Percentiles rank a stretch among this genome's conserved stretches.
phyloP scores from a whole-genome alignment of 345 rosid genomes.

The Chamaenerion angustifolium region DNA sequence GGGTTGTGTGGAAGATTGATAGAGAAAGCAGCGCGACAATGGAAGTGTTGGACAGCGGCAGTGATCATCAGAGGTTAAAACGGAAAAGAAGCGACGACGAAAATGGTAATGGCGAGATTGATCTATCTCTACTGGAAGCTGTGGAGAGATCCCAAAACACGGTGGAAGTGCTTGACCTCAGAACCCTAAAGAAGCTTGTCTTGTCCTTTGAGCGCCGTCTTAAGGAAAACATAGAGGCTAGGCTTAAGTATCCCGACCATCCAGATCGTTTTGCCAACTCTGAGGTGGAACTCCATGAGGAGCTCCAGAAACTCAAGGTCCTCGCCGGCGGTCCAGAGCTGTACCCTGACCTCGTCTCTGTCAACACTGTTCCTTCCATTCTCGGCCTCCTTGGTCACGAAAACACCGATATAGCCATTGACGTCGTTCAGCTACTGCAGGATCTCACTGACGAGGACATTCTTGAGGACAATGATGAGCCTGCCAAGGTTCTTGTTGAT shows the following conservation, averaged over 20 bases:
- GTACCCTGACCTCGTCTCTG: constrained; percentile 70
- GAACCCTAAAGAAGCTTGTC: constrained; percentile 67
- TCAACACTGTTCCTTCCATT: constrained; percentile 63
- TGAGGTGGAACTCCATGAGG: constrained; percentile 76
- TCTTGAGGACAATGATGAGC: constrained; percentile 77
- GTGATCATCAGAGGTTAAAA: background rate
- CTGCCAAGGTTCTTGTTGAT: constrained; percentile 59
- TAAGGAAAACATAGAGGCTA: constrained; percentile 90
- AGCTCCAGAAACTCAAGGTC: constrained; percentile 73
- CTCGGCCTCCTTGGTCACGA: constrained; percentile 79
- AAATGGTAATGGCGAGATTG: constrained; percentile 18
- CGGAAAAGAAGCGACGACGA: constrained; percentile 8
- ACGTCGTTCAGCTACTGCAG: constrained; percentile 77
- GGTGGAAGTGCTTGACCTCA: constrained; percentile 64
- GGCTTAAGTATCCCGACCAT: constrained; percentile 85
- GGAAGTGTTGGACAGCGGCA: background rate
- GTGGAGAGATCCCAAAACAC: constrained; percentile 52
- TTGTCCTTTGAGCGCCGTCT: constrained; percentile 95
- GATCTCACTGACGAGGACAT: constrained; percentile 92
- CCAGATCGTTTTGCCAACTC: constrained; percentile 89
- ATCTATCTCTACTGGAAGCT: constrained; percentile 76
- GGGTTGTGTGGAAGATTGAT: no score
- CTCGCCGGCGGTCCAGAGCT: constrained; percentile 92
- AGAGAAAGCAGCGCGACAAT: background rate
- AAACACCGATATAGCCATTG: constrained; percentile 73